Evolutionary conservation across 495 filamentous ascomycete species (phyloP).

Genomic region (Tuber magnatum): DNA sequence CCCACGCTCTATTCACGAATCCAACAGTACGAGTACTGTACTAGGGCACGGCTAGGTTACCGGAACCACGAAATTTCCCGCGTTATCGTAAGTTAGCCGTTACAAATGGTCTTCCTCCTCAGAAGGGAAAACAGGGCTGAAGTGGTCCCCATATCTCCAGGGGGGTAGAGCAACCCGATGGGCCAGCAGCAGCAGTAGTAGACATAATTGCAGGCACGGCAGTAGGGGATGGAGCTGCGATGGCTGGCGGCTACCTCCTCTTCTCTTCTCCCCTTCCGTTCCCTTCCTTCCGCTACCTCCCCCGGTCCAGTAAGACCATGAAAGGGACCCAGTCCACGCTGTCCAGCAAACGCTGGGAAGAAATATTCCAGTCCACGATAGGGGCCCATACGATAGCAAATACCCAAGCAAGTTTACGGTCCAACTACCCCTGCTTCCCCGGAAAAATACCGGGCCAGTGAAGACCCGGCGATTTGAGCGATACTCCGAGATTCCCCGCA

Average conservation of each 20-base stretch:
- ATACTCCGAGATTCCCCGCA: neutral
- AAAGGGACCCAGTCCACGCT: neutral
- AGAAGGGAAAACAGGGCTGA: neutral
- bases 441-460: neutral
- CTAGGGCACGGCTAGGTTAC: no score
- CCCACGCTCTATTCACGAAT: neutral
- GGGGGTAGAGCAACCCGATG: neutral
- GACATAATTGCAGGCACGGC: neutral
- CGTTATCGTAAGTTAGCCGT: neutral
- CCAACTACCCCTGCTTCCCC: neutral
- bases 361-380: neutral
- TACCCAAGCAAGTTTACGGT: neutral
- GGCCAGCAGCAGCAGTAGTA: neutral
- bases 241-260: neutral
- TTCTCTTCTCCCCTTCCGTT: neutral
- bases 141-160: neutral
- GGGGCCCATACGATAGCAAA: neutral
- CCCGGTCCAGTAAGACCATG: neutral
- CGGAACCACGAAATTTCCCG: neutral
- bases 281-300: no score
- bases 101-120: neutral
- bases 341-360: neutral
- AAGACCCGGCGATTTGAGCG: neutral
- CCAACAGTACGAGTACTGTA: no score
- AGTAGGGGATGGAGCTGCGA: neutral